Conservation (phyloP, 2,329 filamentous ascomycete species). For the Cordyceps cateniannulata region DNA sequence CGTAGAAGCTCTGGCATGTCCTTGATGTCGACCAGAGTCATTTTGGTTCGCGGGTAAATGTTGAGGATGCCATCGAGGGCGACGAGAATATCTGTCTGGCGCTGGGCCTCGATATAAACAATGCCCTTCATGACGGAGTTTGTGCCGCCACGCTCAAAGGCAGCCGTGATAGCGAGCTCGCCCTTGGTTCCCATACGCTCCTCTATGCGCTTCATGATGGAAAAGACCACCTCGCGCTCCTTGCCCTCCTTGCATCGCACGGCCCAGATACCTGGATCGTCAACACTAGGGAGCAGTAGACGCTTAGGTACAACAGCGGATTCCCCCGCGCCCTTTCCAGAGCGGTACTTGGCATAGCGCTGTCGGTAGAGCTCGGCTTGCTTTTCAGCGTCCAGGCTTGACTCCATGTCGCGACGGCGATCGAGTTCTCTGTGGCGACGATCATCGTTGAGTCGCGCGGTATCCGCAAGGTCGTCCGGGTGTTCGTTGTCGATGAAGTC, state of each 20-base stretch:
- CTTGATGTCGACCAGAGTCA: constrained; percentile 86
- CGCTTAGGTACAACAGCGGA: constrained; percentile 76
- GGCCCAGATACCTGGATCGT: constrained; percentile 94
- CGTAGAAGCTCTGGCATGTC: constrained; percentile 96
- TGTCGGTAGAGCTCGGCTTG: constrained; percentile 81
- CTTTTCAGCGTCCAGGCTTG: constrained; percentile 87
- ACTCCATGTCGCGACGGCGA: constrained; percentile 78
- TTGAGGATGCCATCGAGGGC: constrained; percentile 81
- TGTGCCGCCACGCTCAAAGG: constrained; percentile 79
- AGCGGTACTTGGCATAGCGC: constrained; percentile 83
- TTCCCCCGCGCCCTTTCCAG: constrained; percentile 58
- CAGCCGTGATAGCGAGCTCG: constrained; percentile 77
- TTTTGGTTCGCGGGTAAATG: constrained; percentile 81
- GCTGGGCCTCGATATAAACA: constrained; percentile 87
- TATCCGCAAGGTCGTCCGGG: constrained; percentile 80
- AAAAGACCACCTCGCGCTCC: constrained; percentile 83
- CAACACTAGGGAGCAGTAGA: constrained; percentile 81
- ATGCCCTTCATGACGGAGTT: constrained; percentile 84
- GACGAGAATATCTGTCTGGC: constrained; percentile 77
- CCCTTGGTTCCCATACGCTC: constrained; percentile 73
- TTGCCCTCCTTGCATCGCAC: constrained; percentile 92
- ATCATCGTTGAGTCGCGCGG: constrained; percentile 77
- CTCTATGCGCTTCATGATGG: constrained; percentile 81
- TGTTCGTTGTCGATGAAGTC: constrained; percentile 86
- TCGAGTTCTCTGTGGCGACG: constrained; percentile 91